Evolutionary conservation across 164 flowering plant genomes (phyloP), one percentile per base, ranked within the genome.

Genomic region (Piper betle): DNA sequence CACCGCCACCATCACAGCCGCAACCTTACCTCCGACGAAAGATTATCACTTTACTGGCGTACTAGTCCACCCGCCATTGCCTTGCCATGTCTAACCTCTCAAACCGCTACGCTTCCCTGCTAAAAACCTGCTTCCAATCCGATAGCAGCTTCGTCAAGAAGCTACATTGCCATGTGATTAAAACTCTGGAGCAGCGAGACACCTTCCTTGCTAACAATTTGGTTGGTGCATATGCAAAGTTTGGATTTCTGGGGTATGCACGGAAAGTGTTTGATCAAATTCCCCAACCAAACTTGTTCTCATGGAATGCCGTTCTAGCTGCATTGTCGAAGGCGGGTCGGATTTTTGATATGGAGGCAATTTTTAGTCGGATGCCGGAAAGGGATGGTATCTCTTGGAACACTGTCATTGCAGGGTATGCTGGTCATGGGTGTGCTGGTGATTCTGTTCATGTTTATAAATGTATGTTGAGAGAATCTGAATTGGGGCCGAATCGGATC

Each of bases 251-350:
- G 25, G 39, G 7, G 1, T 81, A 86, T 62, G 97, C 93, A 4
- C 84, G 89, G 63, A 59, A 67, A 10, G 66, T 78, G 82, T 84
- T 91, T 65, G 97, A 86, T 59, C 65, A 76, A 72, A 84, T 86
- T 53, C 81, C 80, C 40, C 75, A 71, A 41, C 88, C 86, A 65
- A 86, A 86, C 57, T 61, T 58, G 9, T 81, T 75, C 69, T 84
- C 96, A 11, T 88, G 96, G 96, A 91, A 91, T 80, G 68, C 78
- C 56, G 63, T 88, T 37, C 80, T 91, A 42, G 75, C 84, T 0
- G 80, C 78, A 39, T 86, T 88, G 66, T 83, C 93, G 37, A 86
- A 81, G 62, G 57, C 79, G 0, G 85, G 88, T 5, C 5, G 62
- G 46, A 33, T 66, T 46, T 55, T 11, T 18, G 70, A 62, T 40